Conservation (phyloP, 345 rosid species). For the Salix exigua region DNA sequence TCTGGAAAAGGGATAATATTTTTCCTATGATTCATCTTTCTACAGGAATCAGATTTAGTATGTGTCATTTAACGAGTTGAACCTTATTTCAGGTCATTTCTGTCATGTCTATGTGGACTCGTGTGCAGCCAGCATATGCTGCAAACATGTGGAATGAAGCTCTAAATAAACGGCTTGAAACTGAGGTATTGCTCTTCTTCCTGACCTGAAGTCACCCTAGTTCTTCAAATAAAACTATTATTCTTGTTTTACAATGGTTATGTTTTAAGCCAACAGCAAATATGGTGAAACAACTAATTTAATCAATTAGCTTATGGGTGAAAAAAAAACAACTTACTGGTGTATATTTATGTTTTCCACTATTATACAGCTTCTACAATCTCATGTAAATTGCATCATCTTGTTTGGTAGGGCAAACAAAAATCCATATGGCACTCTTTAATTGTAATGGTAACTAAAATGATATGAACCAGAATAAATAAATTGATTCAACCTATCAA, state of each 20-base stretch:
- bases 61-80: no score
- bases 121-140: conserved; percentile 95
- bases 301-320: neutral
- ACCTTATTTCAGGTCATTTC: conserved; percentile 69
- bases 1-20: neutral
- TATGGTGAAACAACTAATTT: neutral
- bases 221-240: neutral
- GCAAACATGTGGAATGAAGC: conserved; percentile 99
- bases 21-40: neutral
- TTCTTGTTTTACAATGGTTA: no score
- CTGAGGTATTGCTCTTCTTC: conserved; percentile 55
- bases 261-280: neutral
- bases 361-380: neutral
- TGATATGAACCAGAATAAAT: neutral
- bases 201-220: no score
- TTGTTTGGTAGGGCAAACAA: neutral
- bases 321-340: neutral
- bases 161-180: conserved; percentile 81
- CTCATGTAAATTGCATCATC: neutral
- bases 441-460: neutral
- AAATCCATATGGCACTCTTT: neutral
- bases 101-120: conserved; percentile 98
- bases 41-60: no score
- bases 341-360: neutral
- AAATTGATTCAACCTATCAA: neutral